phyloP scores from a whole-genome alignment of 352 stramenopile species.

The Pythium brachiatum region DNA sequence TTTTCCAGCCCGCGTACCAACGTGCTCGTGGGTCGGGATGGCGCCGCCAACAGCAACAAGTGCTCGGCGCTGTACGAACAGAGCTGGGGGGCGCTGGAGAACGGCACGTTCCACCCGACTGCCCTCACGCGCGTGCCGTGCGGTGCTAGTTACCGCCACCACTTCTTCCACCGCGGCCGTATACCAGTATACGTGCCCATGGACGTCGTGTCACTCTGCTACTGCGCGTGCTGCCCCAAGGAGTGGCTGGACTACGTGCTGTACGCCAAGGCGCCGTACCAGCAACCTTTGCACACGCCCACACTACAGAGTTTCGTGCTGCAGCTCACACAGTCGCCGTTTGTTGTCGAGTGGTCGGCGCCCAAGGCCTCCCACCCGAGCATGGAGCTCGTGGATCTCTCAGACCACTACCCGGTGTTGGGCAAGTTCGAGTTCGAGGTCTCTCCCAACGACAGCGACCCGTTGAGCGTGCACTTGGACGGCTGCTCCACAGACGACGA shows the following conservation, averaged over 20 bases:
- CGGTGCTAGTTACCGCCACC: neutral
- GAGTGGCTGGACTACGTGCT: conserved; percentile 87
- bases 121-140: conserved; percentile 55
- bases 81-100: conserved; percentile 67
- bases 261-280: conserved; percentile 54
- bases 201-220: conserved; percentile 54
- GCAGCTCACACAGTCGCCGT: conserved; percentile 37
- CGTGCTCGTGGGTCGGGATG: conserved; percentile 74
- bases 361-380: conserved; percentile 41
- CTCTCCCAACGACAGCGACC: conserved; percentile 48
- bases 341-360: conserved; percentile 65
- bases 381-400: conserved; percentile 66
- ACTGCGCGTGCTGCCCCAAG: conserved; percentile 71
- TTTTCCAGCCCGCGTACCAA: conserved; percentile 66
- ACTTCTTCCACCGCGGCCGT: conserved; percentile 17
- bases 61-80: conserved; percentile 60
- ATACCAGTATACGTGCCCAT: conserved; percentile 37
- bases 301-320: conserved; percentile 61
- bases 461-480: conserved; percentile 61
- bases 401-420: conserved; percentile 77
- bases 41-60: conserved; percentile 71
- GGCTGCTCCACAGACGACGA: conserved; percentile 71
- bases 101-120: conserved; percentile 52
- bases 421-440: conserved; percentile 67
- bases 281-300: conserved; percentile 50